Evolutionary conservation across 2,329 filamentous ascomycete genomes (phyloP).

Genomic region (Arthrobotrys conoides): DNA sequence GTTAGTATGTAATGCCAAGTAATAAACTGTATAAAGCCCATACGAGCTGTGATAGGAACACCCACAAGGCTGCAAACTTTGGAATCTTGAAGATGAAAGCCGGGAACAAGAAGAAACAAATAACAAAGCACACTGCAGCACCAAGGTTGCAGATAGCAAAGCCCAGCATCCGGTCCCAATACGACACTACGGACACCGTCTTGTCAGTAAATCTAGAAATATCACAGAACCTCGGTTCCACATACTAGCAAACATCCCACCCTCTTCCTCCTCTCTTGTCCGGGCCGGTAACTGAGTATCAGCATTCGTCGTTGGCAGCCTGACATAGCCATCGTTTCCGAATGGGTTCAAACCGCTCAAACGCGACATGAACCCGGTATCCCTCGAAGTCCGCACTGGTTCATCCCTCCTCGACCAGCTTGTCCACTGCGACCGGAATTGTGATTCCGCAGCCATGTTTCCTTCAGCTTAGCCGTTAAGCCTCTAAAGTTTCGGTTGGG

Average conservation of each 20-base stretch:
- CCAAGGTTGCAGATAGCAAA: constrained; percentile 93
- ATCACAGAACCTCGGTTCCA: constrained; percentile 65
- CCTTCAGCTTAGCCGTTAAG: constrained; percentile 48
- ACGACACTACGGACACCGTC: constrained; percentile 77
- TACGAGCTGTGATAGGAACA: constrained; percentile 65
- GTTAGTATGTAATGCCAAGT: constrained; percentile 43
- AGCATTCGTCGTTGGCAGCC: constrained; percentile 84
- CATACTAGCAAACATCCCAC: constrained; percentile 96
- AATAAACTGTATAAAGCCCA: constrained; percentile 25
- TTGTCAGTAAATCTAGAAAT: constrained; percentile 64
- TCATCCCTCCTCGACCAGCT: constrained; percentile 92
- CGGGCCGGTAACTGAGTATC: constrained; percentile 85
- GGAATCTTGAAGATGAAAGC: constrained; percentile 83
- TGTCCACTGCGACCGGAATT: constrained; percentile 77
- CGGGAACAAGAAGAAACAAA: constrained; percentile 92
- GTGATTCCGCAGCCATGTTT: constrained; percentile 83
- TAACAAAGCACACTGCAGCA: constrained; percentile 90
- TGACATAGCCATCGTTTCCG: constrained; percentile 85
- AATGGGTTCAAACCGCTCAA: constrained; percentile 92
- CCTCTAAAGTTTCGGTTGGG: constrained; percentile 32
- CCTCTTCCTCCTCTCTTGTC: constrained; percentile 89
- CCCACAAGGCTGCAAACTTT: constrained; percentile 98
- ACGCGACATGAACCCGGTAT: constrained; percentile 78
- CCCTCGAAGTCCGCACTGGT: constrained; percentile 78
- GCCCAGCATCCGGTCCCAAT: constrained; percentile 94